Evolutionary conservation across 108 stramenopile species (phyloP), one percentile per base, ranked within the genome.

Genomic region (Fragilariopsis cylindrus): DNA sequence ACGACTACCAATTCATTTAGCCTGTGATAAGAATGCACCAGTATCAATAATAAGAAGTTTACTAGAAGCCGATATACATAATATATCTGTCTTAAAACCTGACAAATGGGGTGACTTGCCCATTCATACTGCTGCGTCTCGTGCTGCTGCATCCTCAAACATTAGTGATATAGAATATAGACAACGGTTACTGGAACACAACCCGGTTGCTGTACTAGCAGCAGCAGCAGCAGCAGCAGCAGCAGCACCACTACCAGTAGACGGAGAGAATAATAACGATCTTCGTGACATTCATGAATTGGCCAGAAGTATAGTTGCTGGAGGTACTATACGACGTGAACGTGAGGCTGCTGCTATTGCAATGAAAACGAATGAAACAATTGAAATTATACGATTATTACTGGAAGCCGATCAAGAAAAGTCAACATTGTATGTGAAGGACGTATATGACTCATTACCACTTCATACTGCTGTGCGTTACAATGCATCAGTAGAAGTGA

Each of bases 11-110:
- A 76, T 90, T 44, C 88, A 90, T 53, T 70, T 90, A 52, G 88
- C 86, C 18, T 87, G 84, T 63, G 88, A 90, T 74, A 87, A 84
- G 60, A 87, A 84, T 63, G 88, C 86, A 8, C 88, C 88, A 1
- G 13, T 90, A 15, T 82, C 78, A 41, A 78, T 90, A 45, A 77
- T 90, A 76, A 75, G 65, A 43, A 65, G 75, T 4, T 77, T 90
- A 18, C 55, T 90, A 5, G 80, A 82, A 43, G 79, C 75, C 18
- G 88, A 90, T 67, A 54, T n/a, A 39, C 57, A 70, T 15, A 85
- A 85, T 39, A 0, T 5, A 5, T 76, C 84, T 48, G 80, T 89
- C 52, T 7, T 60, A 16, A 19, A 75, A 52, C 65, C 74, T 4
- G 88, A 90, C 73, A 87, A 85, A 45, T 90, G 88, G 88, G 88